These are phyloP conservation scores for Suillus bovinus DNA, from an alignment of 768 basidiomycete genomes.

Conservation along the genomic window DNA sequence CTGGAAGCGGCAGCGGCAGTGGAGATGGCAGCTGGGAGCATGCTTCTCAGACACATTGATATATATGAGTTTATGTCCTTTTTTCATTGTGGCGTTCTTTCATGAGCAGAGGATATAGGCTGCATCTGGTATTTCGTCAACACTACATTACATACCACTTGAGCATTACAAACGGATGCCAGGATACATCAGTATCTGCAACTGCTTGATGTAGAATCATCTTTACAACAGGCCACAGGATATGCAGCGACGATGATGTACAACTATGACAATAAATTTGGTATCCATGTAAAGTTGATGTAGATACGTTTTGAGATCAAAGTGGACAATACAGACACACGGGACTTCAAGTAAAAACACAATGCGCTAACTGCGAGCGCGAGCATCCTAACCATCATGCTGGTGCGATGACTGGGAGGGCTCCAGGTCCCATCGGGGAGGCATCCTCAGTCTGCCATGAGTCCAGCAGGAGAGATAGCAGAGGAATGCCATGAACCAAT, in stretches of 20 bases:
- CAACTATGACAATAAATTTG: neutral
- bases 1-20: constrained; percentile 47
- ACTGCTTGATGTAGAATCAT: neutral
- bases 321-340: neutral
- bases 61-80: neutral
- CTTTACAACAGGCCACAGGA: neutral
- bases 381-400: neutral
- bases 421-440: neutral
- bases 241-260: neutral
- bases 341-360: neutral
- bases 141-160: neutral
- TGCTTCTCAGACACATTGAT: constrained; percentile 44
- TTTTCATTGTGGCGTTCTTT: neutral
- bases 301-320: neutral
- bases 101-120: neutral
- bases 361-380: neutral
- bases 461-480: neutral
- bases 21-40: constrained; percentile 80
- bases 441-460: neutral
- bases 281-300: neutral
- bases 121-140: neutral
- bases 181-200: neutral
- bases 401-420: neutral
- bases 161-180: neutral
- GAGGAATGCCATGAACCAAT: neutral